A percentile compares a stretch with the other conserved stretches of the same genome.
These are phyloP conservation scores for Leccinum subrobustum DNA, from an alignment of 1,284 basidiomycete species.

Conservation along the genomic window DNA sequence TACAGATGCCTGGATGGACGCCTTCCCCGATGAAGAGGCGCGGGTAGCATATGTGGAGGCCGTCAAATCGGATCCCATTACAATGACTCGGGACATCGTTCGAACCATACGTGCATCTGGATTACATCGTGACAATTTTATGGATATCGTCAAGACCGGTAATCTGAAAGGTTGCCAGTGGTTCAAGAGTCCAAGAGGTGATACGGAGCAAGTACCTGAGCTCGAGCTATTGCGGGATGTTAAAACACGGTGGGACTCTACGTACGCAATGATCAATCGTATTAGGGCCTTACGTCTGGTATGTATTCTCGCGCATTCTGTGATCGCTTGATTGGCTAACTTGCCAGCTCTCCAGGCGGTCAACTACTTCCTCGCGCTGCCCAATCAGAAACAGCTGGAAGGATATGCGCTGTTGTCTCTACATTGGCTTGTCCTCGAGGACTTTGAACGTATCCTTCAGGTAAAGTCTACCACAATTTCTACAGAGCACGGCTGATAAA, in stretches of 20 bases:
- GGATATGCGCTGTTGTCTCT: not conserved
- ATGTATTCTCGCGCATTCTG: not conserved
- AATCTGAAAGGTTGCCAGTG: too few relatives aligned
- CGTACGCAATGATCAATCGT: not conserved
- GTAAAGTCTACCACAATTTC: not conserved
- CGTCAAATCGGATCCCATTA: not conserved
- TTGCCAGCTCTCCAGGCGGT: not conserved
- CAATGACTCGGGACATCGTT: not conserved
- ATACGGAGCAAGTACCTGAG: not conserved
- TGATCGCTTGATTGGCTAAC: not conserved
- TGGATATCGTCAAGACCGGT: not conserved
- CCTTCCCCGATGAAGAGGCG: not conserved
- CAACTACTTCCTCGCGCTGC: not conserved
- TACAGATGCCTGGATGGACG: not conserved
- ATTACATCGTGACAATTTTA: not conserved
- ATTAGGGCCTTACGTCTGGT: not conserved
- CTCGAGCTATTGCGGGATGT: not conserved
- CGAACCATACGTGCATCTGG: not conserved
- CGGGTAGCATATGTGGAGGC: not conserved
- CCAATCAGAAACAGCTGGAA: not conserved
- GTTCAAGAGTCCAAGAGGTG: not conserved
- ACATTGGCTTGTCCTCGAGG: not conserved
- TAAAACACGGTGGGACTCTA: not conserved
- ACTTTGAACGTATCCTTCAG: not conserved
- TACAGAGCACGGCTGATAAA: not conserved